Evolutionary conservation across 2,329 filamentous ascomycete species (phyloP), one percentile per base, ranked within the genome.

Genomic region (Volutella citrinella): DNA sequence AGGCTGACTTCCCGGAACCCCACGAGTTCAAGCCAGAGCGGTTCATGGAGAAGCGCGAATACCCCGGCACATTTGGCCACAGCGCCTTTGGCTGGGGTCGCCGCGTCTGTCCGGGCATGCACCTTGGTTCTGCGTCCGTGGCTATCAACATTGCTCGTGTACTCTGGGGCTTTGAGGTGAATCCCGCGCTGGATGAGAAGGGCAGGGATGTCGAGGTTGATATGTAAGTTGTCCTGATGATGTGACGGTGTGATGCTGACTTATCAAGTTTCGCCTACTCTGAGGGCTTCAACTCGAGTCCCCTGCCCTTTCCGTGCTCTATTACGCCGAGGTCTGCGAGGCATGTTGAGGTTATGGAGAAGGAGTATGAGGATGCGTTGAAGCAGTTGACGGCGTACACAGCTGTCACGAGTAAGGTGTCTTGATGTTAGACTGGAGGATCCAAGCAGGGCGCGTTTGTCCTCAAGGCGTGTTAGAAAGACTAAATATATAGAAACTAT

Each of bases 121-220:
- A 79, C 32, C 62, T 79, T 1, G 72, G 70, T 0, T 66, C 72
- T 25, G 65, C 71, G 0, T 75, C 66, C 0, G 58, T 78, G 0
- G 60, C 63, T 9, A 52, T 72, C 3, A 66, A 61, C 26, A 65
- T 74, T 14, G 61, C 70, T 0, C 63, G 68, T 4, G 55, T 74
- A 1, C 49, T 81, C 0, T 81, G 76, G 76, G 74, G 64, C 0
- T 78, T 78, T 33, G 48, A 70, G 0, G 51, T 70, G 6, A 41
- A 39, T 1, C 54, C 56, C 0, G 59, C 46, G 2, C 55, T 52
- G 31, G 45, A 61, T 6, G 45, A 48, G 10, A 51, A 53, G 10
- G 60, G 56, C 0, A 39, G 44, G 9, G 43, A 61, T 3, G 39
- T 64, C 10, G 61, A 64, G 0, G 61, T 61, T 2, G 63, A 68